Conservation (phyloP, 768 basidiomycete genomes). For the Agaricus subrufescens region DNA sequence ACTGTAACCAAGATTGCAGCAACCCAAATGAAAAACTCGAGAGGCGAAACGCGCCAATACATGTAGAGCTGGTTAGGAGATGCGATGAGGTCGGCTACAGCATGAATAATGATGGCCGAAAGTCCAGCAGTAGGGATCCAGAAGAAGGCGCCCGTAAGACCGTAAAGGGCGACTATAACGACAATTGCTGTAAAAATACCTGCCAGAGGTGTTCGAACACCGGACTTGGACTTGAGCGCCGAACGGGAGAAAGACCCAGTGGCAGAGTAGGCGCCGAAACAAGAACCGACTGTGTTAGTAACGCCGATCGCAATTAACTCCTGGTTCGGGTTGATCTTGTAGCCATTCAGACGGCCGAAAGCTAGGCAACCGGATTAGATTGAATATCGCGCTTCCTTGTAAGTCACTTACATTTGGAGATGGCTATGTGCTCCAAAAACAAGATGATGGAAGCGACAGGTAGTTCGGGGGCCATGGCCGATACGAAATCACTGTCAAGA, state of each 20-base stretch:
- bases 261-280: conserved; percentile 91
- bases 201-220: conserved; percentile 90
- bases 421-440: conserved; percentile 93
- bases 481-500: conserved; percentile 43
- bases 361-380: conserved; percentile 37
- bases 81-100: conserved; percentile 86
- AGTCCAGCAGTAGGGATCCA: conserved; percentile 82
- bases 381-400: neutral
- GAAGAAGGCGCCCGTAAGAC: conserved; percentile 88
- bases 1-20: conserved; percentile 87
- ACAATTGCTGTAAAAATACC: conserved; percentile 83
- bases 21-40: conserved; percentile 87
- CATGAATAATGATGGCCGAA: conserved; percentile 94
- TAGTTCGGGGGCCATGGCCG: conserved; percentile 68
- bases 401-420: conserved; percentile 75
- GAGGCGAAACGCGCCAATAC: conserved; percentile 91
- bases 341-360: conserved; percentile 91
- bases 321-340: conserved; percentile 92
- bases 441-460: conserved; percentile 90
- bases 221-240: conserved; percentile 92
- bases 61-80: conserved; percentile 75
- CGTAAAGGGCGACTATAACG: conserved; percentile 92
- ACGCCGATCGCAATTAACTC: conserved; percentile 98
- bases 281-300: conserved; percentile 87
- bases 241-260: conserved; percentile 99